Evolutionary conservation across 768 basidiomycete genomes (phyloP), one percentile per base, ranked within the genome.

Genomic region (Boletus rubescentipes): DNA sequence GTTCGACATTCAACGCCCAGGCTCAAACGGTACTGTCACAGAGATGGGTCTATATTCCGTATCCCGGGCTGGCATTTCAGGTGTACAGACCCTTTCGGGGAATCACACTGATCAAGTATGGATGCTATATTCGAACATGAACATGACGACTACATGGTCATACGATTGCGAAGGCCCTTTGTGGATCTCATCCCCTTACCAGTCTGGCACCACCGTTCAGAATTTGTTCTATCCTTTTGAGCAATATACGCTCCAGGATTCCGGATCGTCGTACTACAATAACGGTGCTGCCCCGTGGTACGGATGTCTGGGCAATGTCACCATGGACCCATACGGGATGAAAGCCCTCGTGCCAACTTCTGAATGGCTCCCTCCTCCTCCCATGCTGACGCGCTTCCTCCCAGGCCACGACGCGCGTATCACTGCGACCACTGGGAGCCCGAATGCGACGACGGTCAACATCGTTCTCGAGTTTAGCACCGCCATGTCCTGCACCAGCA

Each of bases 1-100:
- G 0, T 77, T 84, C 65, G 71, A 67, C 39, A 89, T 93, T 58
- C 72, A 87, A 54, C 82, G 87, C 12, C 92, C 93, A 11, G 94
- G 94, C 65, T 96, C 94, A 26, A 92, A 94, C 65, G 63, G 67
- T 16, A 92, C 91, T 2, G 64, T 64, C 36, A 92, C 93, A 0
- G 92, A 96, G 71, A 83, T 94, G 78, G 94, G 94, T 50, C 76
- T 95, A 9, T 96, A 88, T 86, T 87, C 91, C 2, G 82, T 85
- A 16, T 84, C 86, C 5, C 84, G 93, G 30, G 74, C 85, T 4
- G 85, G 77, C 16, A 78, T 93, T 32, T 2, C 69, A 4, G 72
- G 67, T 23, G 71, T 78, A n/a, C 91, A 94, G 68, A 81, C 65
- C 6, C 77, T 92, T 48, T 74, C 72, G 1, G 89, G 89, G 8